phyloP scores from a whole-genome alignment of 2,329 filamentous ascomycete species.

The Pyrenophora teres region DNA sequence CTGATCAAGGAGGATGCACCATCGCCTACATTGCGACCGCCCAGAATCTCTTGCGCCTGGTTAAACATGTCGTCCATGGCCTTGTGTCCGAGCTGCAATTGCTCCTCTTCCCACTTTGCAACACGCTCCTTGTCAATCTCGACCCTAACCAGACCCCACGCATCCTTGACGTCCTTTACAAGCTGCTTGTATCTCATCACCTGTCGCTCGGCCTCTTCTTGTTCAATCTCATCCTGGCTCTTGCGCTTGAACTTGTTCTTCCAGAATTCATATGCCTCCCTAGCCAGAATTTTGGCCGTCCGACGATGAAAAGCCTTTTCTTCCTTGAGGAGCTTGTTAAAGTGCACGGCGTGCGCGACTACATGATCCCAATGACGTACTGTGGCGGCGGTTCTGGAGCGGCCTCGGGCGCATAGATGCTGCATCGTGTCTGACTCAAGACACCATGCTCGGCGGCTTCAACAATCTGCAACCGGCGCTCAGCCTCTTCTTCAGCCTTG shows the following conservation, averaged over 20 bases:
- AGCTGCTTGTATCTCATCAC: constrained; percentile 73
- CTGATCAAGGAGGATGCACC: constrained; percentile 47
- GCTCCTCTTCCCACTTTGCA: constrained; percentile 64
- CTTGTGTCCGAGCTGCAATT: constrained; percentile 60
- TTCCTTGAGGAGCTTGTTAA: constrained; percentile 76
- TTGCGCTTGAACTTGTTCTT: constrained; percentile 62
- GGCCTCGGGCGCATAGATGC: constrained; percentile 73
- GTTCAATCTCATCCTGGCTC: constrained; percentile 73
- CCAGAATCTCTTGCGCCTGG: constrained; percentile 61
- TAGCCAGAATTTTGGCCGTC: constrained; percentile 78
- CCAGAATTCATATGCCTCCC: constrained; percentile 78
- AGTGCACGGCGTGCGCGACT: constrained; percentile 75
- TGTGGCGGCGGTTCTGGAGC: constrained; percentile 73
- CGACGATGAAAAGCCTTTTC: constrained; percentile 79
- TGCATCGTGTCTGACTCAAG: constrained; percentile 71
- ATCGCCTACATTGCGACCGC: constrained; percentile 36
- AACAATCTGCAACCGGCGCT: constrained; percentile 70
- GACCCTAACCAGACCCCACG: constrained; percentile 63
- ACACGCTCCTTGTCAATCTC: constrained; percentile 63
- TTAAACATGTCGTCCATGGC: constrained; percentile 76
- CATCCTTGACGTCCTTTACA: constrained; percentile 64
- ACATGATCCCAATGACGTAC: constrained; percentile 88
- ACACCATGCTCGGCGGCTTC: constrained; percentile 76
- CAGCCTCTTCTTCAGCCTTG: constrained; percentile 64
- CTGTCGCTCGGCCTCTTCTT: constrained; percentile 72